Evolutionary conservation across 2,329 filamentous ascomycete genomes (phyloP), one percentile per base, ranked within the genome.

Genomic region (Rugonectria rugulosa): DNA sequence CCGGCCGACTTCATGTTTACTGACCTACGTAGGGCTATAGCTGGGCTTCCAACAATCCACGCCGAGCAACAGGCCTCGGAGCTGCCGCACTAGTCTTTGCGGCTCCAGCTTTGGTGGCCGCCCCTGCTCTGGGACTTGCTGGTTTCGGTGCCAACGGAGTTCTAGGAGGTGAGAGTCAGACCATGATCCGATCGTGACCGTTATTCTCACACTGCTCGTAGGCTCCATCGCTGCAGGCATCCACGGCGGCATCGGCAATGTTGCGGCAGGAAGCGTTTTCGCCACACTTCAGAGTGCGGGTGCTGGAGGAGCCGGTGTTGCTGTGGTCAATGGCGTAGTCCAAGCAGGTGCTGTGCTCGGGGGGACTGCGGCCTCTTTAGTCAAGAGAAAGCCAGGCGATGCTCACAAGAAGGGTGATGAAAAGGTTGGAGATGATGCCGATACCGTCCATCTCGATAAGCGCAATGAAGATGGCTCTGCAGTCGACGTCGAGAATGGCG

Each of bases 251-350:
- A 66, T 72, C 1, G 72, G 72, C 0, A 70, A 63, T 26, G 66
- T 73, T 7, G 59, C 36, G 2, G 64, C 65, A 0, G 55, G 56
- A 0, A 59, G 65, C 15, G 0, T 63, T 4, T 72, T 73, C 38
- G 65, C 72, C 0, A 61, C 57, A 2, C 49, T 73, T 1, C 67
- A 71, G 58, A 73, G 70, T 27, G 71, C 70, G 0, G 72, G 50
- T 0, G 59, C 57, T 4, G 68, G 64, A 0, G 72, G 73, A 1
- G 67, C 61, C 10, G 68, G 69, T 14, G 29, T 14, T 10, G n/a
- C 29, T 14, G n/a, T 14, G 12, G 29, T 32, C 29, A 9, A 14
- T 14, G 29, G 29, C 10, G 12, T 32, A 8, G 29, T 32, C 29
- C 29, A 32, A 32, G 29, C 11, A 14, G n/a, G 5, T 5, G 29